Evolutionary conservation across 163 green algal species (phyloP).

Genomic region (Prototheca wickerhamii): DNA sequence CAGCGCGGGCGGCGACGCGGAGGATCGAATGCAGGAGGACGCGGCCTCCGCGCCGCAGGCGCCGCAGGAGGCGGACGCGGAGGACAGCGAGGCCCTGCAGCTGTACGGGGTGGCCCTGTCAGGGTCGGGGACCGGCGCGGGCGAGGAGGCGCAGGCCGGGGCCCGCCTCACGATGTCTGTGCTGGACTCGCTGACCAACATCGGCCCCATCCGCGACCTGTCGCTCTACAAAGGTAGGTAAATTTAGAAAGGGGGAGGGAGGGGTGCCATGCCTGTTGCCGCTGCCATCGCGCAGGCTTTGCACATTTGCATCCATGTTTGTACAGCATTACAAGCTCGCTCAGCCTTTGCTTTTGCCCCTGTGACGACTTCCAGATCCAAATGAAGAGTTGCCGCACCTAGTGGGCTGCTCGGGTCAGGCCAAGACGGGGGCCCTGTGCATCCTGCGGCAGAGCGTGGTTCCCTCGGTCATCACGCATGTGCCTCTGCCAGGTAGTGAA

Average conservation of each 20-base stretch:
- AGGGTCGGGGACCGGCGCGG: neutral
- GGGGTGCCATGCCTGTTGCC: too few species aligned
- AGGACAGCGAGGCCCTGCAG: constrained; percentile 11
- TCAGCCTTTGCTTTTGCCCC: too few species aligned
- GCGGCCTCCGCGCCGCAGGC: neutral
- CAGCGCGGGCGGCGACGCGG: neutral
- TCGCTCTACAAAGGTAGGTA: too few species aligned
- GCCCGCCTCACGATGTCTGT: constrained; percentile 37
- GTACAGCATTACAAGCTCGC: too few species aligned
- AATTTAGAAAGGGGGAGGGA: too few species aligned
- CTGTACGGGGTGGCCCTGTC: neutral
- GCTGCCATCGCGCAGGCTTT: too few species aligned
- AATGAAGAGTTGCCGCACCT: constrained; percentile 21
- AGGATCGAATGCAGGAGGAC: neutral
- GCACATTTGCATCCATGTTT: too few species aligned
- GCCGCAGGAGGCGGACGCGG: neutral
- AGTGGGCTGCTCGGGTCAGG: constrained; percentile 48
- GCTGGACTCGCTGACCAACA: constrained; percentile 44
- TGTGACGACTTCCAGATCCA: neutral
- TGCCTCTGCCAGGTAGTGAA: constrained; percentile 38
- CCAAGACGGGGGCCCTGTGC: constrained; percentile 59
- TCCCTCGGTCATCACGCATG: constrained; percentile 66
- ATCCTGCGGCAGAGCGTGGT: constrained; percentile 65
- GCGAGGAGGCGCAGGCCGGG: neutral
- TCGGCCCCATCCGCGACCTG: constrained; percentile 52